These are phyloP conservation scores for Schizochytrium sp. DNA, from an alignment of 108 stramenopile genomes.

Conservation along the genomic window DNA sequence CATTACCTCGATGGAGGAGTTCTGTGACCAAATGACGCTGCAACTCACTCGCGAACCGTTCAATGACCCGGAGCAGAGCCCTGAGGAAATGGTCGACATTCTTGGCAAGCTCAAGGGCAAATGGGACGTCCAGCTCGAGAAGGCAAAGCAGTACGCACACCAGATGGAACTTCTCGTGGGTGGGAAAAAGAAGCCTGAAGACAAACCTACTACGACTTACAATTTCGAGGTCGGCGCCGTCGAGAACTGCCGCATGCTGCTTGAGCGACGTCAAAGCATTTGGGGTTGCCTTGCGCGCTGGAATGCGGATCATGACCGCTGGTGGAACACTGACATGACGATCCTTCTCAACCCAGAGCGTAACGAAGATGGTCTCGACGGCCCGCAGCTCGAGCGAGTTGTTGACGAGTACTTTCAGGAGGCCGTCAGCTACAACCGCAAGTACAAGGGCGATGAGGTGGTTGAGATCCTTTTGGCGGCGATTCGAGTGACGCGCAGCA, in stretches of 20 bases:
- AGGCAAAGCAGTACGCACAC: neutral
- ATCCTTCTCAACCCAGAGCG: neutral
- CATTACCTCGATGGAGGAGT: constrained; percentile 11
- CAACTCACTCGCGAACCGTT: constrained; percentile 16
- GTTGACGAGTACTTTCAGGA: constrained; percentile 9
- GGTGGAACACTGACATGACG: neutral
- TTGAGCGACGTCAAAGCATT: neutral
- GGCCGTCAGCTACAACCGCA: neutral
- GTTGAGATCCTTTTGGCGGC: neutral
- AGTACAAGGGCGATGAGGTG: constrained; percentile 8
- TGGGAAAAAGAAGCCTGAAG: neutral
- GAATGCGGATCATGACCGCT: neutral
- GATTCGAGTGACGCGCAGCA: neutral
- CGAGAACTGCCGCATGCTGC: constrained; percentile 4
- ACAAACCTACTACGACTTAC: neutral
- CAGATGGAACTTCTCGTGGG: constrained; percentile 6
- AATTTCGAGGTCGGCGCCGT: neutral
- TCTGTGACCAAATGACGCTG: constrained; percentile 6
- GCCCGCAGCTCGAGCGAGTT: constrained; percentile 13
- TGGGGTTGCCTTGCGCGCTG: neutral
- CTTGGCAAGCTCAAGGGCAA: neutral
- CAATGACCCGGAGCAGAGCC: neutral
- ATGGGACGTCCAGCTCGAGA: neutral
- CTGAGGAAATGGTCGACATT: neutral
- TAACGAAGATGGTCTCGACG: neutral